Base-by-base conservation (phyloP, 1,139 yeast species). In the Saccharomyces hybrid region DNA sequence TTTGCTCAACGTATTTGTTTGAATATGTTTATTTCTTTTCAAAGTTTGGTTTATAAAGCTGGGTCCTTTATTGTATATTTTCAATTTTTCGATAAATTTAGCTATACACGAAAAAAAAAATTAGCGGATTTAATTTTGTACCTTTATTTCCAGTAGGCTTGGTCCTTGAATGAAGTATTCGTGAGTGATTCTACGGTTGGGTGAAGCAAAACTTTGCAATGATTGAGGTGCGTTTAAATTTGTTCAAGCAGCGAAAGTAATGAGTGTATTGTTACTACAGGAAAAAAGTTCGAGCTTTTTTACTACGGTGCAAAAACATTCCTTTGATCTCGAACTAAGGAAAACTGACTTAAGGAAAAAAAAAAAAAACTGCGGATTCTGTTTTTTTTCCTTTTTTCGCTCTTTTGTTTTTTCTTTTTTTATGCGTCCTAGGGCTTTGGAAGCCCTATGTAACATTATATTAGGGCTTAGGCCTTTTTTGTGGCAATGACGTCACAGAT, bases 321-420 rank as follows among this genome's bases (percentile, higher is more conserved):
- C 42, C 42, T 38, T 38, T 16, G 42, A 38, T 38, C 42, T 38
- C 23, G 42, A 38, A 38, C 13, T 14, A 20, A 38, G 42, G 42
- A 38, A 38, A 38, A 38, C 23, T 38, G 42, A 16, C 42, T 8
- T 38, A 38, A 16, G 11, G 7, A 34, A 34, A 14, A 34, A 34
- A 38, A 38, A 38, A 16, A 38, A 34, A 20, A 59, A 63, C 56
- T 63, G 63, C 52, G 63, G 62, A 55, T 62, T 58, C 51, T 58
- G 56, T 16, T 34, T 55, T 16, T 16, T 20, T 20, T 20, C 23
- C 23, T 20, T 20, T 20, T 20, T 20, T 20, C 23, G 23, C 23
- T 16, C 16, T 38, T 34, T 16, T 16, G 3, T 14, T 16, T 13
- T 8, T 16, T 38, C 7, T 38, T 34, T 34, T 38, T 38, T 38